These are phyloP conservation scores for Hirschfeldia incana DNA, from an alignment of 345 rosid genomes.

Conservation along the genomic window DNA sequence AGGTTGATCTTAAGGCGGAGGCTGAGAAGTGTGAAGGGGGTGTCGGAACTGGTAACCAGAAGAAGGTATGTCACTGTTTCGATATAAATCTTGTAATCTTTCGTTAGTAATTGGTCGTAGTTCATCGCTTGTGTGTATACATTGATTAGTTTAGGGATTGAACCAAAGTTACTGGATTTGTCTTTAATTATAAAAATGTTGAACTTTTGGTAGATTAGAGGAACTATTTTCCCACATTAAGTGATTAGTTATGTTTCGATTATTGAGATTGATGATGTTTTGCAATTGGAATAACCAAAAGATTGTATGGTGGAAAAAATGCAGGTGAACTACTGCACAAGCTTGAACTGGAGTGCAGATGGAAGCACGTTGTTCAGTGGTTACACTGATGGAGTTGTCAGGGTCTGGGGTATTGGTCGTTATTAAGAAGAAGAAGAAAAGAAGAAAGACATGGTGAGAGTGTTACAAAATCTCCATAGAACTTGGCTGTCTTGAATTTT, in stretches of 20 bases:
- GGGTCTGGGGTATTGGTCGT: background rate
- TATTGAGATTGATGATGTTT: background rate
- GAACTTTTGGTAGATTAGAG: background rate
- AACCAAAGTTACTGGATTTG: too few species aligned
- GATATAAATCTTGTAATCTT: too few species aligned
- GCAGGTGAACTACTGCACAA: background rate
- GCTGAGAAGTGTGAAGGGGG: background rate
- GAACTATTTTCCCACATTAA: background rate
- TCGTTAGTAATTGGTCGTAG: too few species aligned
- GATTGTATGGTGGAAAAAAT: background rate
- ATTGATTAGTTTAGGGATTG: too few species aligned
- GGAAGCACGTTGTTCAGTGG: slow-evolving; percentile 1
- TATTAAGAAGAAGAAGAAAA: too few species aligned
- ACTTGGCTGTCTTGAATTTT: too few species aligned
- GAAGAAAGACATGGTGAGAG: too few species aligned
- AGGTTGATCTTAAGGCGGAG: background rate
- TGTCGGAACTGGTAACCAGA: background rate
- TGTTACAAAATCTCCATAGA: too few species aligned
- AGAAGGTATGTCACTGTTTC: background rate
- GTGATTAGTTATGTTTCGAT: background rate
- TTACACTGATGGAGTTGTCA: slow-evolving; percentile 4
- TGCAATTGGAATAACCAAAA: background rate
- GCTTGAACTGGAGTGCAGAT: slow-evolving; percentile 5
- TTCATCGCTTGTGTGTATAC: too few species aligned
- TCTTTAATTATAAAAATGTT: background rate